phyloP scores from a whole-genome alignment of 2,329 filamentous ascomycete genomes.

The Eutypa lata region DNA sequence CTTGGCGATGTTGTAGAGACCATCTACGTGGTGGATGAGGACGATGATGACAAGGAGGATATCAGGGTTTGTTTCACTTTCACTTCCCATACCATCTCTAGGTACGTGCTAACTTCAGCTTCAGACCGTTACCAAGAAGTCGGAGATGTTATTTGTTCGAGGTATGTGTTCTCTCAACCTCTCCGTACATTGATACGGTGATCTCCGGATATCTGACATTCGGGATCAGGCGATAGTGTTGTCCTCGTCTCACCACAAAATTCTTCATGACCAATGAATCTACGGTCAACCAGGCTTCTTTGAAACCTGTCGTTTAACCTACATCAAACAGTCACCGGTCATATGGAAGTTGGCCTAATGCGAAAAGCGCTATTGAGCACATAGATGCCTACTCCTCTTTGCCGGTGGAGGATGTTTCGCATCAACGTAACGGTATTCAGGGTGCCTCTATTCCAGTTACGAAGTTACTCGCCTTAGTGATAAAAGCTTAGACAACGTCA shows the following conservation, averaged over 20 bases:
- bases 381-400: no score
- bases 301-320: background rate
- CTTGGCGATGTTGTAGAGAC: slow-evolving; percentile 97
- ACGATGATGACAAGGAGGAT: slow-evolving; percentile 70
- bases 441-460: no score
- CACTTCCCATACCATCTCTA: background rate
- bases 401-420: no score
- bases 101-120: slow-evolving; percentile 3
- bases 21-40: slow-evolving; percentile 88
- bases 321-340: background rate
- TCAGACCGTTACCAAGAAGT: slow-evolving; percentile 92
- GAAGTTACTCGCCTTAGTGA: no score
- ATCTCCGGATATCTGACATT: slow-evolving; percentile 18
- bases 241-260: slow-evolving; percentile 66
- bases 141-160: slow-evolving; percentile 97
- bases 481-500: no score
- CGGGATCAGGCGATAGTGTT: slow-evolving; percentile 62
- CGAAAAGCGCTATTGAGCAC: no score
- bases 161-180: slow-evolving; percentile 54
- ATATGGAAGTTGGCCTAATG: no score
- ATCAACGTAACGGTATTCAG: no score
- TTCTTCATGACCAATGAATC: slow-evolving; percentile 30
- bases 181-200: slow-evolving; percentile 20
- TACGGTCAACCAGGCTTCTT: background rate
- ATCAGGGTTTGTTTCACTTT: slow-evolving; percentile 58